These are phyloP conservation scores for Aspergillus carbonarius DNA, from an alignment of 2,329 filamentous ascomycete species.

Conservation along the genomic window DNA sequence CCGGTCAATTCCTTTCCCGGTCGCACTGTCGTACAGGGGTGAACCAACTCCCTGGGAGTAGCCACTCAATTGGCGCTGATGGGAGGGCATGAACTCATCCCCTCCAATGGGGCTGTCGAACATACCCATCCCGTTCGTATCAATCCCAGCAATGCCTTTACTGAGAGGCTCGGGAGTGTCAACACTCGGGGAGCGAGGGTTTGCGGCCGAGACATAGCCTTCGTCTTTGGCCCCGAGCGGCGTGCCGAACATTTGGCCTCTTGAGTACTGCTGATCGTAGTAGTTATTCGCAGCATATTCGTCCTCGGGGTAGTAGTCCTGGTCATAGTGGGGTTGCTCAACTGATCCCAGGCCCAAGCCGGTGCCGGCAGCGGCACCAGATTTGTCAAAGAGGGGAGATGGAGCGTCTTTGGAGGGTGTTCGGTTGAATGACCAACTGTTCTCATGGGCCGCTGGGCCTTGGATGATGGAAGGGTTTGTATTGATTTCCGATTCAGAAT, in stretches of 20 bases:
- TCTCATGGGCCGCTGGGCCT: constrained; percentile 57
- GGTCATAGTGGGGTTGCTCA: constrained; percentile 57
- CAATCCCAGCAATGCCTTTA: constrained; percentile 54
- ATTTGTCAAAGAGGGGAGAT: constrained; percentile 32
- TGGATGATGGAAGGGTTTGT: constrained; percentile 85
- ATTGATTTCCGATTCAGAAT: constrained; percentile 61
- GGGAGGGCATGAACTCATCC: constrained; percentile 64
- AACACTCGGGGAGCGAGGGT: constrained; percentile 53
- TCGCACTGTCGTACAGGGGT: constrained; percentile 85
- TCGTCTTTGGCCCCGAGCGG: constrained; percentile 72
- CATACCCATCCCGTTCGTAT: constrained; percentile 52
- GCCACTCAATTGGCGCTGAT: constrained; percentile 71
- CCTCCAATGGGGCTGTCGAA: constrained; percentile 50
- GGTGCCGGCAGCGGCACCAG: constrained; percentile 45
- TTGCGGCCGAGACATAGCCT: constrained; percentile 81
- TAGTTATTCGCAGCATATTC: constrained; percentile 40
- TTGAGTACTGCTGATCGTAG: constrained; percentile 38
- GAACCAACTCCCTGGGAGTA: constrained; percentile 90
- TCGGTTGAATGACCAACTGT: constrained; percentile 56
- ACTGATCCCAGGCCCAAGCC: constrained; percentile 57
- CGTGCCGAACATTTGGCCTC: constrained; percentile 46
- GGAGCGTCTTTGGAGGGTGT: constrained; percentile 51
- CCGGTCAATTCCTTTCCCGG: constrained; percentile 80
- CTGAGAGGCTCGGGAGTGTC: constrained; percentile 48
- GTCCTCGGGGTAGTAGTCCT: constrained; percentile 58